phyloP scores from a whole-genome alignment of 2,329 filamentous ascomycete species.

The Elsinoe arachidis region DNA sequence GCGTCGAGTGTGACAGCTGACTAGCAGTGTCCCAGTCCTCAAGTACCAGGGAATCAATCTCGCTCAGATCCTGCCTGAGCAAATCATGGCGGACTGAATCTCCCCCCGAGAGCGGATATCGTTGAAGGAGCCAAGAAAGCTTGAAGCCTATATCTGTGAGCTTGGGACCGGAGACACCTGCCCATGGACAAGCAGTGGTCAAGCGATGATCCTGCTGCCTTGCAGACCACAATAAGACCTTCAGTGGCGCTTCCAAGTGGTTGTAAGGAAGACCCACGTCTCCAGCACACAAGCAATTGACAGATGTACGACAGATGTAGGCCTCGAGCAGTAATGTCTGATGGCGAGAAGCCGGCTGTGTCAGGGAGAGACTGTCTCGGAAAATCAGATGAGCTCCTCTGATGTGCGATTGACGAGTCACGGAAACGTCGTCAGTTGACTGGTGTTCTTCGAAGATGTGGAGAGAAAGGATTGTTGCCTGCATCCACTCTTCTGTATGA shows the following conservation, averaged over 20 bases:
- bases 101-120: background rate
- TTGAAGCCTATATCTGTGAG: constrained; percentile 7
- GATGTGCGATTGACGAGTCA: constrained; percentile 14
- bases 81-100: background rate
- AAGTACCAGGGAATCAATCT: background rate
- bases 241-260: constrained; percentile 3
- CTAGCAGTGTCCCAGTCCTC: background rate
- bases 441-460: constrained; percentile 19
- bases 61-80: background rate
- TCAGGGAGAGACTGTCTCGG: background rate
- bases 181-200: constrained; percentile 12
- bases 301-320: constrained; percentile 18
- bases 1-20: background rate
- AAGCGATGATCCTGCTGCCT: background rate
- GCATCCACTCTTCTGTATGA: constrained; percentile 15
- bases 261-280: constrained; percentile 15
- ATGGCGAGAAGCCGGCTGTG: constrained; percentile 11
- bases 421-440: constrained; percentile 7
- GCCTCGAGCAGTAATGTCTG: constrained; percentile 18
- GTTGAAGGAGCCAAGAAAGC: constrained; percentile 11
- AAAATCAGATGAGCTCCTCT: constrained; percentile 16
- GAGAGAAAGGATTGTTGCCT: constrained; percentile 17
- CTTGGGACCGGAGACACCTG: constrained; percentile 1
- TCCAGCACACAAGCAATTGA: constrained; percentile 17
- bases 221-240: background rate